Evolutionary conservation across 2,329 filamentous ascomycete species (phyloP), one percentile per base, ranked within the genome.

Genomic region (Diaporthe destruens): DNA sequence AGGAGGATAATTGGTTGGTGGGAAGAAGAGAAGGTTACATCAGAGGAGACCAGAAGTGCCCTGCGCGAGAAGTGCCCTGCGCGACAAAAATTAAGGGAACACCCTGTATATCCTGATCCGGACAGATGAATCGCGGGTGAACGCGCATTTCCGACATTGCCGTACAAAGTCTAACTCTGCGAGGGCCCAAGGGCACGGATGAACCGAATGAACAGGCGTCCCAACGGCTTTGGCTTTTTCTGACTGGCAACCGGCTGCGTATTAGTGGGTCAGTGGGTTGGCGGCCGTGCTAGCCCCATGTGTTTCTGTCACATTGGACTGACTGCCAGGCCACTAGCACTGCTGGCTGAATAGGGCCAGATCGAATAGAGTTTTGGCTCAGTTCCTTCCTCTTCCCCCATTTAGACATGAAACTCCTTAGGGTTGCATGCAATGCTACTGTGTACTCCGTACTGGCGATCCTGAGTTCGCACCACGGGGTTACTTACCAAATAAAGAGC

Each of bases 341-440:
- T 29, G 29, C 2, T 29, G 5, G 47, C 36, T 29, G 61, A 2
- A 2, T n/a, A 20, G 6, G 61, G 32, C 36, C 53, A 53, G 61
- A 47, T 39, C 18, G n/a, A 53, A 25, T 53, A 66, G 32, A 66
- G 47, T 66, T 66, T 23, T 39, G 32, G n/a, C 25, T 34, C 29
- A 66, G 32, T 53, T 53, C 32, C 23, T 51, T 6, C 14, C 39
- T 42, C 39, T 42, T 65, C 25, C 47, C 47, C 12, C 61, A 49
- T 51, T 47, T 20, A 25, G 61, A 36, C 44, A 20, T 53, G 61
- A 66, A 53, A 66, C 61, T 66, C 53, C 25, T 53, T 39, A 20
- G 29, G 25, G 61, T 39, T 39, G 61, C 14, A 66, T 51, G 36
- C 44, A 44, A 20, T 42, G 39, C 39, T 9, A 6, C 47, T 29